phyloP scores from a whole-genome alignment of 768 basidiomycete genomes.

The Lactarius vividus region DNA sequence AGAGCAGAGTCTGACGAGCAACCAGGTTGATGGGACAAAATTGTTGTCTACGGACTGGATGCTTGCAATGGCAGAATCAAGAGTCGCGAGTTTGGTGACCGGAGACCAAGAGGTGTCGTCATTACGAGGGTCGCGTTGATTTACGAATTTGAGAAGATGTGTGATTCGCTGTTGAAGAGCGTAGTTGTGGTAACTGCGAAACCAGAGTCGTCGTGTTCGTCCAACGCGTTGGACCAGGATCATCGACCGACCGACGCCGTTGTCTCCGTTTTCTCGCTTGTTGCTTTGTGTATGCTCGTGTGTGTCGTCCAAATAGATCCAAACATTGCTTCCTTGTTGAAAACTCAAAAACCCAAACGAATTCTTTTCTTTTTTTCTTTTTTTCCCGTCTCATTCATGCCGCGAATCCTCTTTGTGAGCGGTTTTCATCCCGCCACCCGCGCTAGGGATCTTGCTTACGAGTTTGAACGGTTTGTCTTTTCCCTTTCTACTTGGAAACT shows the following conservation, averaged over 20 bases:
- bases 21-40: conserved; percentile 46
- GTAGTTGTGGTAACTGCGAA: not conserved
- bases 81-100: not conserved
- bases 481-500: not conserved
- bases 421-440: conserved; percentile 83
- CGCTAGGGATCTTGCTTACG: conserved; percentile 78
- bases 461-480: conserved; percentile 70
- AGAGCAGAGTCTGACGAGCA: conserved; percentile 50
- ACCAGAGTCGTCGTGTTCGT: not conserved
- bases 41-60: conserved; percentile 6
- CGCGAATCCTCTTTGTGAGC: conserved; percentile 83
- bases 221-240: not conserved
- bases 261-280: not conserved
- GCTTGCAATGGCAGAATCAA: conserved; percentile 10
- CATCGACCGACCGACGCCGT: not conserved
- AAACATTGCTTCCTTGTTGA: not conserved
- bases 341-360: not conserved
- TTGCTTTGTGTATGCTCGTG: not conserved
- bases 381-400: conserved; percentile 41
- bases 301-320: not conserved
- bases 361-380: not conserved
- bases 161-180: not conserved
- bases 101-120: not conserved
- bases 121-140: too few relatives aligned
- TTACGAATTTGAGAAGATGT: not conserved